Percentiles rank a stretch among this genome's conserved stretches.
Conservation (phyloP, 73 alveolate species). For the Strombidium stylifer region DNA sequence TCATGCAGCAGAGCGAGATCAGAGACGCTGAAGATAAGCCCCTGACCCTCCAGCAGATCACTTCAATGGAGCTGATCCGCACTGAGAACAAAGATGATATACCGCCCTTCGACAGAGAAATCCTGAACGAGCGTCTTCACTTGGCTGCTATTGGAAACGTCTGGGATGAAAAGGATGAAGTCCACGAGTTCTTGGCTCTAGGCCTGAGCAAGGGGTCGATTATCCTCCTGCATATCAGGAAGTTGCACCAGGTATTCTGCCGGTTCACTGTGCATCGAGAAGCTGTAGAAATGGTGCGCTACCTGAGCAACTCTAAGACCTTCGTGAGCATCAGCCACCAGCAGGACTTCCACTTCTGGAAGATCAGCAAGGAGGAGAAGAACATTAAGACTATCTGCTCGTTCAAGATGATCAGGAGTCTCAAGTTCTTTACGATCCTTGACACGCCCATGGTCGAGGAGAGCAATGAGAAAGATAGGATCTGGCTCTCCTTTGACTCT, state of each 20-base stretch:
- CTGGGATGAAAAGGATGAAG: background rate
- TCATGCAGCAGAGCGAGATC: background rate
- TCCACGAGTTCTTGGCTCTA: constrained; percentile 20
- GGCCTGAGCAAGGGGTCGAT: constrained; percentile 38
- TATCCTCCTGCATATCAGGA: background rate
- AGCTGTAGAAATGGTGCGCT: background rate
- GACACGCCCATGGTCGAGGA: background rate
- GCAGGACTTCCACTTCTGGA: background rate
- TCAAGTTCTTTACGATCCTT: background rate
- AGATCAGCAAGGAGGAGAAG: background rate
- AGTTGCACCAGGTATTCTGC: constrained; percentile 8
- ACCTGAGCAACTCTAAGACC: background rate
- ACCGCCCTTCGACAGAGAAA: constrained; percentile 17
- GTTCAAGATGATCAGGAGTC: background rate
- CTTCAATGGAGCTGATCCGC: background rate
- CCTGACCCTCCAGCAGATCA: constrained; percentile 3
- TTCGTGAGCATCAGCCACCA: constrained; percentile 19
- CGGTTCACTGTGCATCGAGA: constrained; percentile 26
- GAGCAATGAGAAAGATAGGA: background rate
- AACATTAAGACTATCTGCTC: constrained; percentile 1
- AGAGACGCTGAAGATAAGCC: constrained; percentile 36
- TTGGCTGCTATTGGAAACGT: background rate
- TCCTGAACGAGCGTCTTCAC: constrained; percentile 25
- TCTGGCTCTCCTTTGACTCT: constrained; percentile 2
- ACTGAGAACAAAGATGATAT: background rate